Percentiles rank a stretch among this genome's conserved stretches.
Evolutionary conservation across 1,284 basidiomycete species (phyloP).

Genomic region (Puccinia polysora): DNA sequence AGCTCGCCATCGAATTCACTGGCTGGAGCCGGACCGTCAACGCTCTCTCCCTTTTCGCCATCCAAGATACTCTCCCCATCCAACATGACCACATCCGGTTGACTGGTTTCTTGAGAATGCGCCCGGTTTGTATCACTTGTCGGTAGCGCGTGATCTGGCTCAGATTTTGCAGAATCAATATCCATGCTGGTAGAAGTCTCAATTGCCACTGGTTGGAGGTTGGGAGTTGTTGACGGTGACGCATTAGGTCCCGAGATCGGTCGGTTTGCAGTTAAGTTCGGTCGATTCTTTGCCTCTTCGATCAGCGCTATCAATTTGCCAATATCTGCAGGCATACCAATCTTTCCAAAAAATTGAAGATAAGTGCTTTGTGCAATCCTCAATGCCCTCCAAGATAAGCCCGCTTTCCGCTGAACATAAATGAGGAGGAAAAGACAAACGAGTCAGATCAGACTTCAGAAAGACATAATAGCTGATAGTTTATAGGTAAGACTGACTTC

Average conservation of each 20-base stretch:
- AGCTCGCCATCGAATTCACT: conserved; percentile 21
- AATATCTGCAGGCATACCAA: conserved; percentile 29
- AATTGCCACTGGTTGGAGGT: background rate
- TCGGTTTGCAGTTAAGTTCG: background rate
- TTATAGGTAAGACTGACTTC: conserved; percentile 1
- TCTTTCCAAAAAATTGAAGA: conserved; percentile 39
- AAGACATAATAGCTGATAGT: background rate
- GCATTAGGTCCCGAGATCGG: background rate
- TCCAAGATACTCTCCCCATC: conserved; percentile 41
- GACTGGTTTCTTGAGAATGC: conserved; percentile 8
- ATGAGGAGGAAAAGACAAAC: background rate
- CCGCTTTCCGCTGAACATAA: conserved; percentile 30
- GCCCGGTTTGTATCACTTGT: background rate
- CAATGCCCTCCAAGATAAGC: conserved; percentile 38
- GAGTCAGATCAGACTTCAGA: background rate
- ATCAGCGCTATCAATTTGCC: conserved; percentile 36
- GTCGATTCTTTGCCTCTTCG: conserved; percentile 28
- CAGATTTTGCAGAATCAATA: background rate
- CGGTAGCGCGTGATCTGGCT: background rate
- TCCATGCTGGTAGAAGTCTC: background rate
- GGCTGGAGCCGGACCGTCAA: background rate
- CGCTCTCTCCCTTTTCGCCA: too few species aligned
- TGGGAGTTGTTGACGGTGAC: background rate
- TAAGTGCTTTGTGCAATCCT: conserved; percentile 32
- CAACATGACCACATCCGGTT: conserved; percentile 39